Conservation (phyloP, 345 rosid species). For the Salix brachista region DNA sequence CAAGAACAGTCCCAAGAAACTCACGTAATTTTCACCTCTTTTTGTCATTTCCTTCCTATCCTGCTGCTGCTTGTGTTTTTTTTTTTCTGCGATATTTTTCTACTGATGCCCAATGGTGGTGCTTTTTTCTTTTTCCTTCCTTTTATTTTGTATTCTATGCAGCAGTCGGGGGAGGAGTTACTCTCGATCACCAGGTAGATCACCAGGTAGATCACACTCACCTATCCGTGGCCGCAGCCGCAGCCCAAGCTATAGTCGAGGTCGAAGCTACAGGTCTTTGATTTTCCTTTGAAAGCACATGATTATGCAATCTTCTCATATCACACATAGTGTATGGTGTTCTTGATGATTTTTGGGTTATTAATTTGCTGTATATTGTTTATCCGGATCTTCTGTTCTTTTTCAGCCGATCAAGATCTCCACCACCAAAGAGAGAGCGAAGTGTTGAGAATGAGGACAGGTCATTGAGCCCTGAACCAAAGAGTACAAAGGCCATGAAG, state of each 20-base stretch:
- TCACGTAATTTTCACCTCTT: conserved; percentile 32
- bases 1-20: conserved; percentile 83
- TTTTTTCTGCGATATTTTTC: not conserved
- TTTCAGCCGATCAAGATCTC: conserved; percentile 64
- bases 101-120: not conserved
- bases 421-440: conserved; percentile 54
- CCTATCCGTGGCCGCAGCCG: conserved; percentile 81
- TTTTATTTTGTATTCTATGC: not conserved
- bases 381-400: not conserved
- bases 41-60: not conserved
- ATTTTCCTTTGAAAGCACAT: not conserved
- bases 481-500: conserved; percentile 46
- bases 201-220: conserved; percentile 28
- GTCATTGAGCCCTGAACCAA: conserved; percentile 29
- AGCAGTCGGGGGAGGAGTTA: conserved; percentile 55
- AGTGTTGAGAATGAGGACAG: conserved; percentile 40
- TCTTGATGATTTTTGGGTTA: not conserved
- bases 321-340: not conserved
- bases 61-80: not conserved
- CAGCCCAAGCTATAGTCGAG: conserved; percentile 83
- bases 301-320: not conserved
- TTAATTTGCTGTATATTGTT: not conserved
- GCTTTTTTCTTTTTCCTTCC: too few species aligned
- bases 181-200: conserved; percentile 58
- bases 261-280: conserved; percentile 69